Conservation (phyloP, 2,329 filamentous ascomycete species). For the Emergomyces pasteurianus region DNA sequence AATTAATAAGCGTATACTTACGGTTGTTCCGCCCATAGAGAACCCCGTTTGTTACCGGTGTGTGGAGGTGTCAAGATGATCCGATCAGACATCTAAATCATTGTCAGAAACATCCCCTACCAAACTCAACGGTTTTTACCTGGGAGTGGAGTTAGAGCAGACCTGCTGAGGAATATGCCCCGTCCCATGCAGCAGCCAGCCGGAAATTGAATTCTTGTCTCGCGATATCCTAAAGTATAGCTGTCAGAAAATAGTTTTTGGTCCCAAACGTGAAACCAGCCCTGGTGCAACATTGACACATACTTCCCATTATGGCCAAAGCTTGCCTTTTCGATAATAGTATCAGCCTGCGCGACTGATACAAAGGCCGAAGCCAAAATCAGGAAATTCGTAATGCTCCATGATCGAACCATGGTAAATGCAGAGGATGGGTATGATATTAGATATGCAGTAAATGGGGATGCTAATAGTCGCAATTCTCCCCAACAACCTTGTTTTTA, state of each 20-base stretch:
- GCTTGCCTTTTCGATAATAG: constrained; percentile 59
- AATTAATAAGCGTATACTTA: constrained; percentile 17
- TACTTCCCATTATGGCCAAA: constrained; percentile 62
- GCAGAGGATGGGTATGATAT: constrained; percentile 5
- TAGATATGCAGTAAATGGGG: too few species aligned
- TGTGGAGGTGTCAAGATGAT: constrained; percentile 80
- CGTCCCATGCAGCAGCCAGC: constrained; percentile 44
- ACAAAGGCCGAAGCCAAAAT: constrained; percentile 34
- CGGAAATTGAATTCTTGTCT: constrained; percentile 38
- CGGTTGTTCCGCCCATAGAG: constrained; percentile 61
- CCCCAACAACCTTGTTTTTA: too few species aligned
- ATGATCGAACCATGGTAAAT: constrained; percentile 8
- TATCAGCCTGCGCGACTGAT: constrained; percentile 48
- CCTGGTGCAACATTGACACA: constrained; percentile 6
- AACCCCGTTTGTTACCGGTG: constrained; percentile 73
- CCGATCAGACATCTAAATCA: constrained; percentile 62
- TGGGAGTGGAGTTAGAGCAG: constrained; percentile 9
- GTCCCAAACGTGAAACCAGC: neutral
- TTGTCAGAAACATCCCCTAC: neutral
- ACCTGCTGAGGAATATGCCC: constrained; percentile 45
- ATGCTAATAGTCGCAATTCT: neutral
- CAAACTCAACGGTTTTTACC: neutral
- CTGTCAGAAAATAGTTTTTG: neutral
- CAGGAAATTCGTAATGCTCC: constrained; percentile 29
- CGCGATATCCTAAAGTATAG: constrained; percentile 49